Evolutionary conservation across 2,329 filamentous ascomycete species (phyloP), one percentile per base, ranked within the genome.

Genomic region (Purpureocillium takamizusanense): DNA sequence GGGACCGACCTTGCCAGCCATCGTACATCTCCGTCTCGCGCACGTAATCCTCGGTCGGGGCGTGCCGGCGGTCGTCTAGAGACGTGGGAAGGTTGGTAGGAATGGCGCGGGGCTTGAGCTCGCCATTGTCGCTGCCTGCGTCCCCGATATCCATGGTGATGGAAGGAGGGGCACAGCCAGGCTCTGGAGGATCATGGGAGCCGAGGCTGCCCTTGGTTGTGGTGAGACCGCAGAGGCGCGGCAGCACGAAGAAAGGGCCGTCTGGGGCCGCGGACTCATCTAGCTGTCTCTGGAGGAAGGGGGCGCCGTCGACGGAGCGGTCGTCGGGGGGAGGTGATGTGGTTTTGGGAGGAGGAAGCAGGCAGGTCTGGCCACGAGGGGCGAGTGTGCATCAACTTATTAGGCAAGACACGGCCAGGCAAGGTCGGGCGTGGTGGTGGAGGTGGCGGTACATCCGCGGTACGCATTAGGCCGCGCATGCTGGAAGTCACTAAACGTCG

Each of bases 1-100:
- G 30, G 35, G 28, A 65, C 67, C 45, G 49, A 72, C 90, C 90
- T 81, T 97, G 88, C 92, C 92, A 98, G 50, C 87, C 92, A 74
- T 98, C 92, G 61, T 97, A 98, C 67, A 95, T 87, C 69, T 97
- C 92, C 31, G 89, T 95, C 69, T 97, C 92, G 30, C 73, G 72
- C 40, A 83, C 74, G 46, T 81, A 75, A 45, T 56, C 52, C 42
- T 81, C 78, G 34, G 68, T 70, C 4, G 80, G 75, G 27, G 83
- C 74, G 52, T 72, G 72, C 50, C 81, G 77, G 43, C 92, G 79
- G 66, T 98, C 92, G 60, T 98, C 83, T 39, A 98, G 76, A 11
- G 89, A 95, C 49, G 77, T 92, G 10, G 92, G 92, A 28, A 98
- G 76, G 62, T 98, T 92, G 49, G 76, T 67, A 31, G 92, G 92